A percentile compares a stretch with the other conserved stretches of the same genome.
Conservation (phyloP, 2,329 filamentous ascomycete genomes). For the Hypoxylon sp. region DNA sequence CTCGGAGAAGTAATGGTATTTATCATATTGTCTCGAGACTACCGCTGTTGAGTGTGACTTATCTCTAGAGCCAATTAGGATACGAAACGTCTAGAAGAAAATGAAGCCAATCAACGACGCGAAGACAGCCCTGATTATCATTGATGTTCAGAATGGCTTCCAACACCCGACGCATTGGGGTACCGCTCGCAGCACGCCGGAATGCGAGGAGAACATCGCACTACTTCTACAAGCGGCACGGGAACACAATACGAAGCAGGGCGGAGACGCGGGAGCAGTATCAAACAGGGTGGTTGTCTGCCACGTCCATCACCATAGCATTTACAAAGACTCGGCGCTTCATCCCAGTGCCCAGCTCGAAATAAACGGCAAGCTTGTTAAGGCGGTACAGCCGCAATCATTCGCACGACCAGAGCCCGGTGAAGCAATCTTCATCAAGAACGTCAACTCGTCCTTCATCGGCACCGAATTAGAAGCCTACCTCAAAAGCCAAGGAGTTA, state of each 20-base stretch:
- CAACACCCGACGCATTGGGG: constrained; percentile 53
- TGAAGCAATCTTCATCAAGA: constrained; percentile 61
- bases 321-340: constrained; percentile 54
- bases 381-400: constrained; percentile 42
- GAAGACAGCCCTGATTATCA: constrained; percentile 62
- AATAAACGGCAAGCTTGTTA: constrained; percentile 49
- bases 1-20: background rate
- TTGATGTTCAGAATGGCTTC: constrained; percentile 64
- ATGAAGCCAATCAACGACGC: constrained; percentile 46
- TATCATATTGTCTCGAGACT: background rate
- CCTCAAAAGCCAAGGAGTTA: constrained; percentile 54
- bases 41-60: background rate
- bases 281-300: constrained; percentile 53
- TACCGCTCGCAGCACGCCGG: constrained; percentile 60
- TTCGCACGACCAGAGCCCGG: constrained; percentile 51
- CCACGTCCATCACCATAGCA: constrained; percentile 63
- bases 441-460: constrained; percentile 64
- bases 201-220: constrained; percentile 61
- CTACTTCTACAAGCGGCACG: constrained; percentile 56
- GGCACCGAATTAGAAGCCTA: constrained; percentile 60
- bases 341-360: constrained; percentile 50
- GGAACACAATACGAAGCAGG: constrained; percentile 35
- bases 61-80: background rate
- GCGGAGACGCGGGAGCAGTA: constrained; percentile 1
- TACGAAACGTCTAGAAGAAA: constrained; percentile 5